Evolutionary conservation across 345 rosid genomes (phyloP).

Genomic region (Gossypium herbaceum): DNA sequence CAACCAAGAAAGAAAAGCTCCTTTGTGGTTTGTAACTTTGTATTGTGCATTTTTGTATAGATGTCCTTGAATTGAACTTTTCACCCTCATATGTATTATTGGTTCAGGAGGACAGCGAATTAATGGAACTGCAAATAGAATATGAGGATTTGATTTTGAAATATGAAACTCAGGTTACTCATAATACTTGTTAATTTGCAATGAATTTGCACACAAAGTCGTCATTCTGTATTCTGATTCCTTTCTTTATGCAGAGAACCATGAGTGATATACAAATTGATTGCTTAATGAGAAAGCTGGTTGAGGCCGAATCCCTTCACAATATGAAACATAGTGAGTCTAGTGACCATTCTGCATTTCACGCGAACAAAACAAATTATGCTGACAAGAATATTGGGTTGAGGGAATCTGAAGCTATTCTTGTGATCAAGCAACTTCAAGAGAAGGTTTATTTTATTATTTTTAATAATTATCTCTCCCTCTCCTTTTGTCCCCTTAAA

Average conservation of each 20-base stretch:
- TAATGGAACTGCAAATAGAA: constrained; percentile 43
- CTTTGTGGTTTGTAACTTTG: constrained; percentile 60
- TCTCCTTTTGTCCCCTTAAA: not conserved
- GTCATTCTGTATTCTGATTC: not conserved
- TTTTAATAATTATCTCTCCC: constrained; percentile 5
- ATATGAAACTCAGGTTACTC: constrained; percentile 61
- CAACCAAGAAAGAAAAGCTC: constrained; percentile 46
- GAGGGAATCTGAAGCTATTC: constrained; percentile 60
- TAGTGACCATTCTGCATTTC: constrained; percentile 20
- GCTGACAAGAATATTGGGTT: constrained; percentile 35
- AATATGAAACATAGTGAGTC: constrained; percentile 19
- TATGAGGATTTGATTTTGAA: constrained; percentile 65
- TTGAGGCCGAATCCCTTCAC: constrained; percentile 30
- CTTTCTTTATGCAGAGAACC: constrained; percentile 44
- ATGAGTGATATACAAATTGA: constrained; percentile 58
- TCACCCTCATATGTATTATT: constrained; percentile 22
- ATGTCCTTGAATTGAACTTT: constrained; percentile 18
- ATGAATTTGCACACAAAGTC: not conserved
- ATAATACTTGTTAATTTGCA: constrained; percentile 6
- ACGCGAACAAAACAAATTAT: constrained; percentile 18
- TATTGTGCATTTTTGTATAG: constrained; percentile 25
- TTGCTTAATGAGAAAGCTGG: constrained; percentile 51
- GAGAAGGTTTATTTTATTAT: constrained; percentile 60
- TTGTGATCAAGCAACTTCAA: constrained; percentile 78
- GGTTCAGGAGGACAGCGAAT: constrained; percentile 53